These are phyloP conservation scores for Iris pallida DNA, from an alignment of 116 monocot species.

Conservation along the genomic window DNA sequence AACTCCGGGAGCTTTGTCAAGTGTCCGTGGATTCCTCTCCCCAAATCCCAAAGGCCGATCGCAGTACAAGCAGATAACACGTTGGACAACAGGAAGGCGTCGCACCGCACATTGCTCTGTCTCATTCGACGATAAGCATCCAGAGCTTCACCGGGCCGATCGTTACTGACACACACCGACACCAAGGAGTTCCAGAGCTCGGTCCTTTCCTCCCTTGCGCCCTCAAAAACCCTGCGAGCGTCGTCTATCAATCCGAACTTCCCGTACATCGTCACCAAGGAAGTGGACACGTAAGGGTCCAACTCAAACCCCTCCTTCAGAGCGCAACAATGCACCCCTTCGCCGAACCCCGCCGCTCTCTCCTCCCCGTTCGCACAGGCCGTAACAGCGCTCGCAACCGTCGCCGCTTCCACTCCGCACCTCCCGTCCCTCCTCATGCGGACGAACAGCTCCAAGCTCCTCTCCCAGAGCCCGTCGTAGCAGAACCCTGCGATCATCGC, in stretches of 20 bases:
- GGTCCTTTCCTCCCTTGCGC: slow-evolving; percentile 3
- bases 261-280: slow-evolving; percentile 36
- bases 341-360: slow-evolving; percentile 18
- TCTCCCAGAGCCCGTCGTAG: slow-evolving; percentile 29
- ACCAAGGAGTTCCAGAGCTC: slow-evolving; percentile 52
- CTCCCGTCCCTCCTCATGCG: slow-evolving; percentile 19
- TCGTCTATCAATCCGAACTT: slow-evolving; percentile 14
- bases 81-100: slow-evolving; percentile 38
- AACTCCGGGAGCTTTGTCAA: slow-evolving; percentile 21
- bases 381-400: slow-evolving; percentile 25
- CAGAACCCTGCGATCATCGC: slow-evolving; percentile 31
- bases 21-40: slow-evolving; percentile 45
- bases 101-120: slow-evolving; percentile 4
- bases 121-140: slow-evolving; percentile 24
- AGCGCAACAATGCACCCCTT: slow-evolving; percentile 32
- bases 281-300: slow-evolving; percentile 38
- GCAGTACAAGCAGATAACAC: slow-evolving; percentile 31
- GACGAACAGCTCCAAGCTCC: slow-evolving; percentile 41
- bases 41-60: slow-evolving; percentile 20
- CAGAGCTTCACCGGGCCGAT: slow-evolving; percentile 15
- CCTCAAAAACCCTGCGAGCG: slow-evolving; percentile 22
- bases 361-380: slow-evolving; percentile 22
- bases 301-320: slow-evolving; percentile 36
- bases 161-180: slow-evolving; percentile 17
- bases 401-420: slow-evolving; percentile 10